Percentiles rank a stretch among this genome's conserved stretches.
These are phyloP conservation scores for Alliaria petiolata DNA, from an alignment of 345 rosid genomes.

Conservation along the genomic window DNA sequence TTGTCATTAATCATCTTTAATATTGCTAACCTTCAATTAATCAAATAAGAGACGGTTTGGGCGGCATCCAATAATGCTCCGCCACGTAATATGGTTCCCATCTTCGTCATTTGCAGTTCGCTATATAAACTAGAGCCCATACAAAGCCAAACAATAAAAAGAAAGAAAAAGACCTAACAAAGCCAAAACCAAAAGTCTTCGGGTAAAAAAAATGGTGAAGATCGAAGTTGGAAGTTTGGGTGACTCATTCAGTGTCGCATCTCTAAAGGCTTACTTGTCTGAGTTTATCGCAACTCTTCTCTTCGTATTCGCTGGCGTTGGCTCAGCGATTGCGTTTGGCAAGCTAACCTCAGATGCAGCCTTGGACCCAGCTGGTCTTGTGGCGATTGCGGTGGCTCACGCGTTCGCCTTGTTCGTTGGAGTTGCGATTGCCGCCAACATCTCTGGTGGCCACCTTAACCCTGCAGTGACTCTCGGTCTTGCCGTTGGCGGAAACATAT, in stretches of 20 bases:
- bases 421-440: constrained; percentile 76
- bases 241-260: constrained; percentile 68
- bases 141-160: background rate
- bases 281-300: constrained; percentile 93
- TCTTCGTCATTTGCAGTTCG: background rate
- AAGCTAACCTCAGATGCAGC: constrained; percentile 71
- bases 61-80: constrained; percentile 26
- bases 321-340: constrained; percentile 78
- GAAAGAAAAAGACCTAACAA: background rate
- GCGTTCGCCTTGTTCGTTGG: constrained; percentile 80
- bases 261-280: constrained; percentile 62
- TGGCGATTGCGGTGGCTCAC: constrained; percentile 81
- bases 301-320: constrained; percentile 95
- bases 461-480: constrained; percentile 89
- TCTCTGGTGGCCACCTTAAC: constrained; percentile 86
- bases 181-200: background rate
- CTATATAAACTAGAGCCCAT: constrained; percentile 24
- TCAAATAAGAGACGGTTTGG: constrained; percentile 29
- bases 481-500: constrained; percentile 83
- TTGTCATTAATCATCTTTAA: constrained; percentile 15
- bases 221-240: constrained; percentile 64
- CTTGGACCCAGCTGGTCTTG: constrained; percentile 77
- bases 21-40: constrained; percentile 1
- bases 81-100: constrained; percentile 7
- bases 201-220: constrained; percentile 59